Conservation (phyloP, 495 filamentous ascomycete species). For the Tuber magnatum region DNA sequence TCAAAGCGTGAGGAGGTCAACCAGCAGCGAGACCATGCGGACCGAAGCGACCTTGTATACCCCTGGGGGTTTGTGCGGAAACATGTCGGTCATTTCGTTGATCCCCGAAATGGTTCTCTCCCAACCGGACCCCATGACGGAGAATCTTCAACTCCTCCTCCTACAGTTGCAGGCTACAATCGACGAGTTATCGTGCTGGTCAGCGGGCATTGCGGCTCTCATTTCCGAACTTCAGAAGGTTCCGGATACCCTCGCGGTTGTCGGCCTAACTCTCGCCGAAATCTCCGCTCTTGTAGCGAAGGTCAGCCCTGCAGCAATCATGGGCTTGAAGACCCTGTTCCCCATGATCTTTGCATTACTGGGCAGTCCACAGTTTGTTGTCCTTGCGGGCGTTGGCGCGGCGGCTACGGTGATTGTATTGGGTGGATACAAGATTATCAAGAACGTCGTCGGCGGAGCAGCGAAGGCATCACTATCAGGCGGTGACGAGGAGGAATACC, state of each 20-base stretch:
- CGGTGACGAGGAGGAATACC: constrained; percentile 46
- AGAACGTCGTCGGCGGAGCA: constrained; percentile 55
- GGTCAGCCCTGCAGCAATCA: constrained; percentile 73
- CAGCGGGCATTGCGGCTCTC: constrained; percentile 51
- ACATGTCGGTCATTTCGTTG: constrained; percentile 26
- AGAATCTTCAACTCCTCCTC: constrained; percentile 29
- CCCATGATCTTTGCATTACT: constrained; percentile 83
- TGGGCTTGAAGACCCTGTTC: constrained; percentile 65
- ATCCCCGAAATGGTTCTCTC: constrained; percentile 32
- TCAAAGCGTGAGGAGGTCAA: constrained; percentile 8
- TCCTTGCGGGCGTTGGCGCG: constrained; percentile 79
- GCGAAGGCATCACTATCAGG: constrained; percentile 40
- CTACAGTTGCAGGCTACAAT: constrained; percentile 35
- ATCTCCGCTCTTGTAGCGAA: constrained; percentile 74
- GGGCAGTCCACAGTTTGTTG: constrained; percentile 81
- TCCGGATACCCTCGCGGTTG: constrained; percentile 88
- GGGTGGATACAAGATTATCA: constrained; percentile 94
- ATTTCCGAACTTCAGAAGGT: constrained; percentile 83
- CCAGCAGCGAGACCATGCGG: constrained; percentile 16
- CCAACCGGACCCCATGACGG: constrained; percentile 24
- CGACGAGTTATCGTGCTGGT: constrained; percentile 36
- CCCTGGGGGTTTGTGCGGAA: constrained; percentile 15
- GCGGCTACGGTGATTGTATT: constrained; percentile 89
- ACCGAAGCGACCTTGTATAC: constrained; percentile 20
- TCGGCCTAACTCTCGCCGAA: constrained; percentile 86